A percentile compares a stretch with the other conserved stretches of the same genome.
phyloP scores from a whole-genome alignment of 202 grass and related monocot species.

The Zoysia matrella region DNA sequence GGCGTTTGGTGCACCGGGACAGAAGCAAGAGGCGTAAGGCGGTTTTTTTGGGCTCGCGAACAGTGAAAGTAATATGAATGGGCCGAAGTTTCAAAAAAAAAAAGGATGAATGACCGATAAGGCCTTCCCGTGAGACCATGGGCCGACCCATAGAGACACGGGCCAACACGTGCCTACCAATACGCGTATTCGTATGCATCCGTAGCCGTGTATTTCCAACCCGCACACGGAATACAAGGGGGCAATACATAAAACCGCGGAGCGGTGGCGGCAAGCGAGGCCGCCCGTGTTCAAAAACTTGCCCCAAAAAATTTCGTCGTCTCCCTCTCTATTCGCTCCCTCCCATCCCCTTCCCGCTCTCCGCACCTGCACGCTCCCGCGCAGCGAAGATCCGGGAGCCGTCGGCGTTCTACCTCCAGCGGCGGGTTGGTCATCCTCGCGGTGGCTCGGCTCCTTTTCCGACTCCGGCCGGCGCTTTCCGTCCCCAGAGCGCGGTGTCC shows the following conservation, averaged over 20 bases:
- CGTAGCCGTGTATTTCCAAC: neutral
- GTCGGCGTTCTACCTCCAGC: neutral
- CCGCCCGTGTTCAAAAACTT: conserved; percentile 47
- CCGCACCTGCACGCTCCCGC: neutral
- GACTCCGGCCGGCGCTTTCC: neutral
- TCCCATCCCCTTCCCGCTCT: neutral
- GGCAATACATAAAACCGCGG: neutral
- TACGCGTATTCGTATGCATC: neutral
- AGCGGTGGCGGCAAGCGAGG: conserved; percentile 47
- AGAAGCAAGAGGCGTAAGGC: neutral
- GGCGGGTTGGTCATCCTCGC: neutral
- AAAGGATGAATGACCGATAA: no score
- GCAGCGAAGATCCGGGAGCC: neutral
- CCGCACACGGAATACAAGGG: neutral
- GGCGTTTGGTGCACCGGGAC: conserved; percentile 14
- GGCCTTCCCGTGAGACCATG: neutral
- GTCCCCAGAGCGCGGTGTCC: neutral
- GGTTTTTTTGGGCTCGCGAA: neutral
- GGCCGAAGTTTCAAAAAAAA: neutral
- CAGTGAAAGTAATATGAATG: neutral
- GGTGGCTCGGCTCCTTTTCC: neutral
- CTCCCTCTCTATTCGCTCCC: conserved; percentile 1
- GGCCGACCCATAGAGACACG: neutral
- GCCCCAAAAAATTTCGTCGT: neutral
- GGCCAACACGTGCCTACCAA: neutral